Evolutionary conservation across 73 alveolate species (phyloP).

Genomic region (Stentor coeruleus): DNA sequence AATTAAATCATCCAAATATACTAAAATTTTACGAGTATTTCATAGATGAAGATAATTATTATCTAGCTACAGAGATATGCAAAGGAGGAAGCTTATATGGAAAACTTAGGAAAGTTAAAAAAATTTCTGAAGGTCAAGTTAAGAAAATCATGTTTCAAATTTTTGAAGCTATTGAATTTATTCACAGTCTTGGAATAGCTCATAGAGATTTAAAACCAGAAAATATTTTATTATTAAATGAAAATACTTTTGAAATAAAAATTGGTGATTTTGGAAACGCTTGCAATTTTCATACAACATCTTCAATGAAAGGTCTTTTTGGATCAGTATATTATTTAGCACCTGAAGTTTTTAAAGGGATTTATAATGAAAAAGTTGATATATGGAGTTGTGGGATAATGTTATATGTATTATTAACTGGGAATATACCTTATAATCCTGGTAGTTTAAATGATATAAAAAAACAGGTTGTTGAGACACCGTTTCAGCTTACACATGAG

Average conservation of each 20-base stretch:
- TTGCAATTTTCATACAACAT: background rate
- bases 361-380: too few species aligned
- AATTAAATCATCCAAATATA: background rate
- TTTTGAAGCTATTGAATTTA: background rate
- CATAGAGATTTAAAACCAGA: constrained; percentile 3
- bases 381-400: too few species aligned
- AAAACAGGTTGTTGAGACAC: too few species aligned
- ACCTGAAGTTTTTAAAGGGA: too few species aligned
- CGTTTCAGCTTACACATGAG: too few species aligned
- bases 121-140: background rate
- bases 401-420: too few species aligned
- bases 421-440: too few species aligned
- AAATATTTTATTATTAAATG: background rate
- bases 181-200: background rate
- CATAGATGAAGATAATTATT: background rate
- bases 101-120: background rate
- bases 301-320: too few species aligned
- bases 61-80: background rate
- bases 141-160: background rate
- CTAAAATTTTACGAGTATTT: background rate
- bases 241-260: background rate
- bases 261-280: background rate
- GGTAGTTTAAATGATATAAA: too few species aligned
- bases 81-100: background rate
- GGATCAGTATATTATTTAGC: too few species aligned